These are phyloP conservation scores for Scutellaria galericulata DNA, from an alignment of 257 asterid species.

Conservation along the genomic window DNA sequence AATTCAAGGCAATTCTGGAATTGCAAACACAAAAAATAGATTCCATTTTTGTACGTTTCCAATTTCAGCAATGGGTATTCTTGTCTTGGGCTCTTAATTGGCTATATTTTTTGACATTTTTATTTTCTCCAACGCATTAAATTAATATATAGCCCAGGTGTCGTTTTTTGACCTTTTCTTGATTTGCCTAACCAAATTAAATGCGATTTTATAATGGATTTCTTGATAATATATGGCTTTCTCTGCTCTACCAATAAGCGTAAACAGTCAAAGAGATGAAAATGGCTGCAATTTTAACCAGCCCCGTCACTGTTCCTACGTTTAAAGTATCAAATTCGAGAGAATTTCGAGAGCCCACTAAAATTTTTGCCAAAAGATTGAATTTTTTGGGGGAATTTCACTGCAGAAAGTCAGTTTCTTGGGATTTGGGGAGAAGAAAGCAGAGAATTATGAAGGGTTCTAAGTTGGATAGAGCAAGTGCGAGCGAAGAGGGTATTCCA, in stretches of 20 bases:
- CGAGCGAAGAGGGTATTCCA: constrained; percentile 42
- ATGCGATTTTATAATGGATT: neutral
- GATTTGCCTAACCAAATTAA: neutral
- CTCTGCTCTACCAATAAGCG: constrained; percentile 20
- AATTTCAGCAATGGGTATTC: too few species aligned
- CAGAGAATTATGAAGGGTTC: constrained; percentile 41
- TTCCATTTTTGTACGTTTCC: constrained; percentile 17
- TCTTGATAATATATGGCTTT: constrained; percentile 19
- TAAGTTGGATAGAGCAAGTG: constrained; percentile 21
- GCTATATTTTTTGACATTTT: too few species aligned
- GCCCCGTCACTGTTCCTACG: constrained; percentile 31
- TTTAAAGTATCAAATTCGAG: constrained; percentile 22
- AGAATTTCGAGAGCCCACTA: constrained; percentile 29
- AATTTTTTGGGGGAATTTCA: constrained; percentile 28
- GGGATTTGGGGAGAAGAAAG: constrained; percentile 11
- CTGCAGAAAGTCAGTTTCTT: constrained; percentile 37
- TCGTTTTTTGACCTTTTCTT: neutral
- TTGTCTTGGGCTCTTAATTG: too few species aligned
- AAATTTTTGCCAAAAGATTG: constrained; percentile 34
- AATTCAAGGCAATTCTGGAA: too few species aligned
- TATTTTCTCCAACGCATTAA: neutral
- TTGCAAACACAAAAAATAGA: neutral
- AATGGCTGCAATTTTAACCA: constrained; percentile 47
- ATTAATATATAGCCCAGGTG: neutral
- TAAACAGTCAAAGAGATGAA: neutral